Percentiles rank a stretch among this genome's conserved stretches.
phyloP scores from a whole-genome alignment of 169 alveolate species.

The Plasmodium berghei region DNA sequence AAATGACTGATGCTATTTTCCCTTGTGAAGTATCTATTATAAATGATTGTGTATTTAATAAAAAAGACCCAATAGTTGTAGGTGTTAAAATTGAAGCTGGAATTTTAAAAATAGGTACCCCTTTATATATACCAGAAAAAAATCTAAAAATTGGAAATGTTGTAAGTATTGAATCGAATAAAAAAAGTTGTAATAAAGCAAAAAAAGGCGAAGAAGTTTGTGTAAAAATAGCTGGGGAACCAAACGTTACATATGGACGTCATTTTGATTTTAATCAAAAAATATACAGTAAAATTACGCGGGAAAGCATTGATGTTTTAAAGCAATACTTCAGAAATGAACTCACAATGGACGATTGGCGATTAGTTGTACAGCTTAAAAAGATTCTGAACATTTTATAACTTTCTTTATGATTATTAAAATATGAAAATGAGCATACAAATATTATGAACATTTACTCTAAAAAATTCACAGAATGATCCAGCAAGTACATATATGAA shows the following conservation, averaged over 20 bases:
- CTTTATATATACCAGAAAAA: conserved; percentile 94
- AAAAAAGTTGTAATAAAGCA: conserved; percentile 94
- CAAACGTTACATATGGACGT: conserved; percentile 94
- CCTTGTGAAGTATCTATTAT: conserved; percentile 96
- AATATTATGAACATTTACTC: no score
- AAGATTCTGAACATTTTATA: conserved; percentile 87
- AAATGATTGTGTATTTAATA: conserved; percentile 94
- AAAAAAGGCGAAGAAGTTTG: conserved; percentile 93
- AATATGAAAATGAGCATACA: no score
- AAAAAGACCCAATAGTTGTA: conserved; percentile 96
- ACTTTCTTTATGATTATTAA: no score
- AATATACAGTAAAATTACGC: conserved; percentile 91
- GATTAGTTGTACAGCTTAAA: conserved; percentile 90
- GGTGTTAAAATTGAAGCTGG: conserved; percentile 97
- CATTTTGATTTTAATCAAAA: conserved; percentile 94
- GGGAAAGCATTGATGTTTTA: conserved; percentile 95
- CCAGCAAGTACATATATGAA: no score
- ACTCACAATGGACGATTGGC: conserved; percentile 96
- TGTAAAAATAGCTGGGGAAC: conserved; percentile 91
- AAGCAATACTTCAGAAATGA: conserved; percentile 96
- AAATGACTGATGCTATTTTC: conserved; percentile 91
- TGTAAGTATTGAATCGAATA: conserved; percentile 94
- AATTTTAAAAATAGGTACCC: conserved; percentile 94
- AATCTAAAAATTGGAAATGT: conserved; percentile 95
- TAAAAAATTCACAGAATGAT: no score